phyloP scores from a whole-genome alignment of 352 stramenopile genomes.

The Pythium brassicae region DNA sequence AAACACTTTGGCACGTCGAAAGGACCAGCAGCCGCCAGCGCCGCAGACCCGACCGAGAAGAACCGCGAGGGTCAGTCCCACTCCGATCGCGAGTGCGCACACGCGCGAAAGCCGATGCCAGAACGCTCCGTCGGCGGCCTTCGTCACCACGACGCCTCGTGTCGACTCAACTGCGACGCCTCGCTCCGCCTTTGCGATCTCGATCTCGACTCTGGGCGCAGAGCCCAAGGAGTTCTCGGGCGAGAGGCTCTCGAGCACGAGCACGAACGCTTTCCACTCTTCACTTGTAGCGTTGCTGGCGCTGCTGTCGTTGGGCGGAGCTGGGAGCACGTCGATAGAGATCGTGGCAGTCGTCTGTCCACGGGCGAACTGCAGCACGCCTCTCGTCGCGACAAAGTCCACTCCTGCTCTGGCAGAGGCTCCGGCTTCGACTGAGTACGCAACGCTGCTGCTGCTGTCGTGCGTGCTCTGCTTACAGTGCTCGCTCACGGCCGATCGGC shows the following conservation, averaged over 20 bases:
- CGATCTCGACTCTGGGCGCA: slow-evolving; percentile 7
- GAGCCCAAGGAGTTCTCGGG: background rate
- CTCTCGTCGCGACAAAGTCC: slow-evolving; percentile 22
- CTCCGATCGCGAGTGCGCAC: slow-evolving; percentile 2
- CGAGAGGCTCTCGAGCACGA: slow-evolving; percentile 4
- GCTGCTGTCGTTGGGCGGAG: background rate
- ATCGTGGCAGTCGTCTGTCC: slow-evolving; percentile 18
- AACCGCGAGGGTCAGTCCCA: slow-evolving; percentile 14
- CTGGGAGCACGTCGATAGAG: slow-evolving; percentile 24
- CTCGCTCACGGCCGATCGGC: background rate
- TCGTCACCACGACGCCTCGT: background rate
- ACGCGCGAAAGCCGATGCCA: slow-evolving; percentile 24
- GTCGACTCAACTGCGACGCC: background rate
- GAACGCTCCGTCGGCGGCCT: slow-evolving; percentile 16
- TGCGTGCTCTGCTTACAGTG: slow-evolving; percentile 3
- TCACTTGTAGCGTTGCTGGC: slow-evolving; percentile 1
- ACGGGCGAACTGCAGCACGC: slow-evolving; percentile 19
- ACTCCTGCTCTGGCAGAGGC: slow-evolving; percentile 9
- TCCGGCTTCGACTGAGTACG: slow-evolving; percentile 13
- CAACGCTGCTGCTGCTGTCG: slow-evolving; percentile 7
- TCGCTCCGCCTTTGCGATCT: background rate
- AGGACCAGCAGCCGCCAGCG: slow-evolving; percentile 1
- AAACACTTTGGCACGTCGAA: slow-evolving; percentile 26
- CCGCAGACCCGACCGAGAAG: slow-evolving; percentile 17
- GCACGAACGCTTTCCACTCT: slow-evolving; percentile 1